Conservation (phyloP, 2,329 filamentous ascomycete species). For the Colletotrichum noveboracense region DNA sequence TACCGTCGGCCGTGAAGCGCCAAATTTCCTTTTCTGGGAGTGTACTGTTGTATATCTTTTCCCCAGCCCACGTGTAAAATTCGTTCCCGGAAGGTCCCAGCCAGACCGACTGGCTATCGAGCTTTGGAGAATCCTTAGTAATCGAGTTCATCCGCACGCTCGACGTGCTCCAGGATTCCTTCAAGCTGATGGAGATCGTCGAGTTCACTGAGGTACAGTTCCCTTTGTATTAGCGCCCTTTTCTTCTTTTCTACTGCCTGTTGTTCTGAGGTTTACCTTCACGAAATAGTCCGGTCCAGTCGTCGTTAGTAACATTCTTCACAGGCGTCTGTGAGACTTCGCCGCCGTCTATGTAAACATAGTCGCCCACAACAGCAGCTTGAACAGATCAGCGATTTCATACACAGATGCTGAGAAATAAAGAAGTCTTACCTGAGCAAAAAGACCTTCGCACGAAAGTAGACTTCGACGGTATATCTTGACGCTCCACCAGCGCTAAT, state of each 20-base stretch:
- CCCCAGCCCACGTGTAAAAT: slow-evolving; percentile 41
- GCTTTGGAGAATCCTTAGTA: slow-evolving; percentile 30
- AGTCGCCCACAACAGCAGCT: slow-evolving; percentile 32
- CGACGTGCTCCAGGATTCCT: slow-evolving; percentile 36
- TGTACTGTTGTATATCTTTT: slow-evolving; percentile 22
- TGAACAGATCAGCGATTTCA: too few species aligned
- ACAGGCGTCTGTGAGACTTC: slow-evolving; percentile 30
- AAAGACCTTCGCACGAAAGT: too few species aligned
- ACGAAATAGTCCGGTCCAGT: slow-evolving; percentile 25
- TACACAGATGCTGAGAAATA: too few species aligned
- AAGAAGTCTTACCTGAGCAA: too few species aligned
- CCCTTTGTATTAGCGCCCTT: neutral
- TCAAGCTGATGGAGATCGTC: slow-evolving; percentile 38
- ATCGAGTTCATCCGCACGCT: slow-evolving; percentile 31
- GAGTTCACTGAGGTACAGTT: slow-evolving; percentile 28
- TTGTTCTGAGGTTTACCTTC: neutral
- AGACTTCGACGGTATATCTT: too few species aligned
- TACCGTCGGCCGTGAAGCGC: slow-evolving; percentile 34
- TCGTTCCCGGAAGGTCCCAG: slow-evolving; percentile 28
- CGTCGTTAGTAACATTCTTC: slow-evolving; percentile 20
- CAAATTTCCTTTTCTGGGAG: slow-evolving; percentile 32
- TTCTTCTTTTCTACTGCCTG: neutral
- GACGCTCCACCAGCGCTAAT: too few species aligned
- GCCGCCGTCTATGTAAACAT: slow-evolving; percentile 43
- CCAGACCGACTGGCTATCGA: slow-evolving; percentile 37